Evolutionary conservation across 2,329 filamentous ascomycete species (phyloP), one percentile per base, ranked within the genome.

Genomic region (Trichoderma afroharzianum): DNA sequence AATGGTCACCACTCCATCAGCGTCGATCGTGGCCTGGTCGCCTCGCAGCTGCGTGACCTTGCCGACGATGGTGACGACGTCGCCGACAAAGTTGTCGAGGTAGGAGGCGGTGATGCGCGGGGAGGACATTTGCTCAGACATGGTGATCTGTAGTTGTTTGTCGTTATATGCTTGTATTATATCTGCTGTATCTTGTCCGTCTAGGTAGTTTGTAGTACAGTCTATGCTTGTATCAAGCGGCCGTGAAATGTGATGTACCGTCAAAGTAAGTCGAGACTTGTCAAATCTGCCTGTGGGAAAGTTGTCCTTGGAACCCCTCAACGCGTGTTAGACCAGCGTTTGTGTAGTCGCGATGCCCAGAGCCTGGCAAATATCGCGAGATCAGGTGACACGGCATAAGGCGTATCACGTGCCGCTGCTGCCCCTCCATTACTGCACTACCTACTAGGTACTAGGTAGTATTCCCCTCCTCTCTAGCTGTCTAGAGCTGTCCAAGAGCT

Each of bases 41-140:
- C 95, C 95, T 66, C 91, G 91, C 28, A 98, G 86, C 77, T 96
- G 91, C 4, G 89, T 88, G 61, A 98, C 94, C 77, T 92, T 94
- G 77, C 96, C 96, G 6, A 97, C 87, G 70, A 98, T 86, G 76
- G 94, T 94, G 74, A 98, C 93, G 73, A 92, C 93, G 75, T 89
- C 88, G 75, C 86, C 86, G 75, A 90, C 86, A 83, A 95, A 97
- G 78, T 87, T 86, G 79, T 94, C 89, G 71, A 98, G 91, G 82
- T 95, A 92, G 53, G 87, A 84, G 68, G 92, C 92, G 62, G 93
- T 93, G 80, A 98, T 90, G 81, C 96, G 94, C 33, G 96, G 95
- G 63, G 94, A 89, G 30, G 87, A 86, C 72, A 85, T 90, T 77
- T 91, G 84, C 78, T 95, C 82, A 15, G 81, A 87, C 92, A 95